Conservation (phyloP, 2,329 filamentous ascomycete species). For the Malbranchea zuffiana region DNA sequence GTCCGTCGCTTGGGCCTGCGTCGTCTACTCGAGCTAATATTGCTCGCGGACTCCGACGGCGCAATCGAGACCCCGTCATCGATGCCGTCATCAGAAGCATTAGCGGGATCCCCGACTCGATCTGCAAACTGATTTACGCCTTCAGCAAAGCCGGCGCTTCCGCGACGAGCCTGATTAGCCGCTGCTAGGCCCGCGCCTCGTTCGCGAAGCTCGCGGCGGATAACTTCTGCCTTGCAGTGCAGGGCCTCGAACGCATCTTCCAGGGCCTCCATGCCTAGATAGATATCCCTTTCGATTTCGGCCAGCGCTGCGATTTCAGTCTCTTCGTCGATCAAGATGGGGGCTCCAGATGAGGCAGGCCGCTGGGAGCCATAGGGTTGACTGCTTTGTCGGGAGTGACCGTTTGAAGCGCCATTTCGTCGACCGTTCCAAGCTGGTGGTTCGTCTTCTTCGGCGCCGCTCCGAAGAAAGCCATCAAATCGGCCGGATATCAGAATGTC, state of each 20-base stretch:
- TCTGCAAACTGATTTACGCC: slow-evolving; percentile 9
- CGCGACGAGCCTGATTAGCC: slow-evolving; percentile 36
- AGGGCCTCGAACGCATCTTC: slow-evolving; percentile 89
- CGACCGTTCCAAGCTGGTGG: slow-evolving; percentile 19
- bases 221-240: slow-evolving; percentile 72
- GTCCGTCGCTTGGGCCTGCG: slow-evolving; percentile 37
- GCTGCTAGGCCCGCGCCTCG: slow-evolving; percentile 63
- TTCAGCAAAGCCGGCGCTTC: slow-evolving; percentile 12
- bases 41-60: slow-evolving; percentile 41
- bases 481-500: slow-evolving; percentile 87
- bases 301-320: slow-evolving; percentile 81
- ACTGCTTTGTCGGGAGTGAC: slow-evolving; percentile 33
- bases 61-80: slow-evolving; percentile 36
- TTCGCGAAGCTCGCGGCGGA: slow-evolving; percentile 68
- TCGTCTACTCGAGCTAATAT: slow-evolving; percentile 37
- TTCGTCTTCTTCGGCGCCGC: slow-evolving; percentile 59
- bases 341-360: slow-evolving; percentile 51
- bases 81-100: slow-evolving; percentile 34
- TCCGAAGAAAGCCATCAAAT: slow-evolving; percentile 93
- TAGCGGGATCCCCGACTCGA: slow-evolving; percentile 25
- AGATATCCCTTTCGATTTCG: slow-evolving; percentile 88
- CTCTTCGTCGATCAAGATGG: slow-evolving; percentile 85
- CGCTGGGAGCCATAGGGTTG: slow-evolving; percentile 30
- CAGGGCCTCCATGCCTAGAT: slow-evolving; percentile 82
- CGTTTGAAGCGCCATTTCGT: slow-evolving; percentile 23